Evolutionary conservation across 805 yeast genomes (phyloP), one percentile per base, ranked within the genome.

Genomic region (Candida sakaeoensis): DNA sequence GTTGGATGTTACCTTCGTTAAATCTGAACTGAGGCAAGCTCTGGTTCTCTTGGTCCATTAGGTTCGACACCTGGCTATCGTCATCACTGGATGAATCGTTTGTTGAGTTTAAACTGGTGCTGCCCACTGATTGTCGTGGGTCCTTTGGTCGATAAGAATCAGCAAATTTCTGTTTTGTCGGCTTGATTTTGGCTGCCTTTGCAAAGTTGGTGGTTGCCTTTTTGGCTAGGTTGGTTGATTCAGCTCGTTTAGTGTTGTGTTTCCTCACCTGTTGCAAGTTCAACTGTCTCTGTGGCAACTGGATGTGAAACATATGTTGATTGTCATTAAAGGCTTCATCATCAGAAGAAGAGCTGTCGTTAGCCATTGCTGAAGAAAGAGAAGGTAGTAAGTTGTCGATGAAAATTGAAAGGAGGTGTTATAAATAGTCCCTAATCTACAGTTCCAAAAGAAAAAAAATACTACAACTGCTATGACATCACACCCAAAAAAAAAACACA

Each of bases 21-120:
- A 36, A 26, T 19, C 15, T 27, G 14, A 36, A 36, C 27, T 27
- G 32, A 9, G 39, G 39, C 15, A 36, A 27, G 19, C 27, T 8
- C 21, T 24, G 29, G 4, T 6, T 9, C 4, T 17, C 14, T 4
- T 18, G 4, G 13, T 22, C 21, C 5, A 17, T 33, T 19, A 26
- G n/a, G 26, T 21, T 31, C 44, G 47, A 16, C 45, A 45, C 21
- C 43, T 40, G 10, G 39, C 52, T 10, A 33, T 45, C 46, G 16
- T 38, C 42, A 7, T 40, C 46, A 5, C 23, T 9, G 3, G 40
- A 18, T 16, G 42, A 39, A 18, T 16, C 21, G 21, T 16, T 22
- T 4, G 10, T 8, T 12, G 39, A 27, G 14, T 19, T 36, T 12
- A 24, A 3, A 10, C 26, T 27, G 4, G 29, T 7, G 21, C 26